A percentile compares a stretch with the other conserved stretches of the same genome.
Evolutionary conservation across 208 protist genomes (phyloP).

Genomic region (Trypanosoma brucei): DNA sequence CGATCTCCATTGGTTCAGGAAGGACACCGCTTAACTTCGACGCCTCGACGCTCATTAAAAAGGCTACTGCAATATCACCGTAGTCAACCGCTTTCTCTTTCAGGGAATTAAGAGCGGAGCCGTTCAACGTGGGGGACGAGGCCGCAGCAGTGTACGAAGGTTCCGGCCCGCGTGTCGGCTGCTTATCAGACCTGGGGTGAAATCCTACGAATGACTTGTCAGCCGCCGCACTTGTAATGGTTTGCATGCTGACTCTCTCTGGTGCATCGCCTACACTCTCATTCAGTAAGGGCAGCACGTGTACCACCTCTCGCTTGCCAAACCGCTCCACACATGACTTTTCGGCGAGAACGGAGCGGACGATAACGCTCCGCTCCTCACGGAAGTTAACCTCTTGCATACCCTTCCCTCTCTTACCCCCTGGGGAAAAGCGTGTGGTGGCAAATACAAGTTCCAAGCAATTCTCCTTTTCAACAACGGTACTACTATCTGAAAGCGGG

Average conservation of each 20-base stretch:
- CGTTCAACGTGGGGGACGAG: no score
- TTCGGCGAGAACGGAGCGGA: conserved; percentile 70
- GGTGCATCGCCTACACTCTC: background rate
- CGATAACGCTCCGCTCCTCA: conserved; percentile 40
- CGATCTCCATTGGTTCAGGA: conserved; percentile 72
- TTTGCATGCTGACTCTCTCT: background rate
- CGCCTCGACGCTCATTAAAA: conserved; percentile 51
- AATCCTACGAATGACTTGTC: no score
- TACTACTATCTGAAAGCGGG: conserved; percentile 53
- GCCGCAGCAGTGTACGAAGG: no score
- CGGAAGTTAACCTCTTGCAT: conserved; percentile 3
- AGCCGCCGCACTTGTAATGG: background rate
- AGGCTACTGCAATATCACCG: conserved; percentile 72
- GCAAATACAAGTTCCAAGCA: conserved; percentile 82
- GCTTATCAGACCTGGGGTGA: no score
- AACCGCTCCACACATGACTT: conserved; percentile 72
- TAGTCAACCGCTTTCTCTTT: conserved; percentile 26
- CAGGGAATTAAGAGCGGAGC: conserved; percentile 7
- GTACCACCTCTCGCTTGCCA: conserved; percentile 63
- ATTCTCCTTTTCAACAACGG: conserved; percentile 72
- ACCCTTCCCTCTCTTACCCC: background rate
- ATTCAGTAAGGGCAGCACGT: conserved; percentile 69
- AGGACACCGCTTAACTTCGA: conserved; percentile 49
- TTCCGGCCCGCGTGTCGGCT: no score
- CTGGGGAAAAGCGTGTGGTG: conserved; percentile 12